Evolutionary conservation across 768 basidiomycete species (phyloP).

Genomic region (Naganishia onofrii): DNA sequence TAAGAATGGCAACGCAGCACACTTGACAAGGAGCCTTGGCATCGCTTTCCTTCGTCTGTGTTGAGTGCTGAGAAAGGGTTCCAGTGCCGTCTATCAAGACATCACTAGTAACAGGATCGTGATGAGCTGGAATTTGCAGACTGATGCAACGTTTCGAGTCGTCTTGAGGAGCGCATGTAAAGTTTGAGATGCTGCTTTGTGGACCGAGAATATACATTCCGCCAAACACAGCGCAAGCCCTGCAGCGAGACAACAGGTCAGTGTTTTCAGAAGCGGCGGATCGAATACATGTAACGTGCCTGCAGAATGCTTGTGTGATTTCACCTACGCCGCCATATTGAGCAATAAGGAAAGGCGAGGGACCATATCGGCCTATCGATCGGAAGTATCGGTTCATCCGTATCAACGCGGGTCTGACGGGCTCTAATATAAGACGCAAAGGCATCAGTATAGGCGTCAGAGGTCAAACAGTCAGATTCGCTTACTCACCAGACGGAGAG

Average conservation of each 20-base stretch:
- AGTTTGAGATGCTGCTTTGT: constrained; percentile 33
- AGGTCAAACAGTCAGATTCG: neutral
- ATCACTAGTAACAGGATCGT: constrained; percentile 14
- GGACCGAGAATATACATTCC: constrained; percentile 56
- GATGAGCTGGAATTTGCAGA: constrained; percentile 34
- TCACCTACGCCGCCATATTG: constrained; percentile 93
- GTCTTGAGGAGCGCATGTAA: constrained; percentile 23
- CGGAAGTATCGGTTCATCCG: constrained; percentile 71
- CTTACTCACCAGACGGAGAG: constrained; percentile 59
- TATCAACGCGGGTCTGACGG: constrained; percentile 63
- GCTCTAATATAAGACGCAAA: constrained; percentile 57
- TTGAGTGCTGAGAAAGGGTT: neutral
- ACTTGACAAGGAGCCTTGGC: constrained; percentile 25
- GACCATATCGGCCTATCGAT: constrained; percentile 81
- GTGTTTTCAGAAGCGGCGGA: neutral
- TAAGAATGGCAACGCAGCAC: constrained; percentile 42
- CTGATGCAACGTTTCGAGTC: constrained; percentile 30
- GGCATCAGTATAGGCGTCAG: neutral
- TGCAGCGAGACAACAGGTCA: constrained; percentile 53
- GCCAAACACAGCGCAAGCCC: constrained; percentile 69
- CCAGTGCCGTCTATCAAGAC: neutral
- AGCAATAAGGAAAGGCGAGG: constrained; percentile 82
- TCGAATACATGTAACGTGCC: constrained; percentile 34
- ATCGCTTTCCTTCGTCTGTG: neutral
- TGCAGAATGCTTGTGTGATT: constrained; percentile 76